Conservation (phyloP, 1,284 basidiomycete species). For the Cerrena zonata region DNA sequence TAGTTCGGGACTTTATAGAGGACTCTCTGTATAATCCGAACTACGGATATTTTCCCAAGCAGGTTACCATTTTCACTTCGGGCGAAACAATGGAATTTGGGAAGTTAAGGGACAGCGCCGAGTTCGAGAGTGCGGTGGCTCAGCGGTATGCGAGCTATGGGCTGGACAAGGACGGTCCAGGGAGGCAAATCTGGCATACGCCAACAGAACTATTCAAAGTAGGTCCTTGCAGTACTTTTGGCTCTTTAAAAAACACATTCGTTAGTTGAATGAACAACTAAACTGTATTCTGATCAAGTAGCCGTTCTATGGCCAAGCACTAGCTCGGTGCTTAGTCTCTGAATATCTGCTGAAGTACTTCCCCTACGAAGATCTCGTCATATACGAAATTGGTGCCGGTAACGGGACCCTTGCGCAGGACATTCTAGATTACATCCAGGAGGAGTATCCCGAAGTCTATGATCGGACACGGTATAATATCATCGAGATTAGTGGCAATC, state of each 20-base stretch:
- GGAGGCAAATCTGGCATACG: slow-evolving; percentile 96
- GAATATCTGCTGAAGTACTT: slow-evolving; percentile 93
- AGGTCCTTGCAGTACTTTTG: slow-evolving; percentile 23
- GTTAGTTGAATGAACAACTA: not conserved
- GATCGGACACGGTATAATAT: slow-evolving; percentile 86
- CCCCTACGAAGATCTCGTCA: slow-evolving; percentile 89
- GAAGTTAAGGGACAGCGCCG: slow-evolving; percentile 58
- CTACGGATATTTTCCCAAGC: slow-evolving; percentile 95
- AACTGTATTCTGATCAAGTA: slow-evolving; percentile 26
- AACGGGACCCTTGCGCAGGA: slow-evolving; percentile 92
- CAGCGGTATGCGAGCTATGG: slow-evolving; percentile 70
- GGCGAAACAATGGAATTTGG: slow-evolving; percentile 72
- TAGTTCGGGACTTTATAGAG: slow-evolving; percentile 93
- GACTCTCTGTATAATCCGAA: slow-evolving; percentile 95
- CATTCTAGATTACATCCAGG: slow-evolving; percentile 76
- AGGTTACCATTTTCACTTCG: slow-evolving; percentile 80
- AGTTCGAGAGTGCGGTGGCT: slow-evolving; percentile 81
- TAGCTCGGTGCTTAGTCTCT: slow-evolving; percentile 82
- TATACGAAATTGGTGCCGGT: slow-evolving; percentile 97
- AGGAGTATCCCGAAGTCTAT: slow-evolving; percentile 85
- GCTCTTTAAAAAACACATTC: slow-evolving; percentile 5
- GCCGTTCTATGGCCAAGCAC: slow-evolving; percentile 91
- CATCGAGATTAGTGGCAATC: slow-evolving; percentile 83
- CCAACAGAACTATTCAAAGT: slow-evolving; percentile 98
- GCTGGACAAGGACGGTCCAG: slow-evolving; percentile 62